Conservation (phyloP, 305 asterid species). For the Nicotiana rustica region DNA sequence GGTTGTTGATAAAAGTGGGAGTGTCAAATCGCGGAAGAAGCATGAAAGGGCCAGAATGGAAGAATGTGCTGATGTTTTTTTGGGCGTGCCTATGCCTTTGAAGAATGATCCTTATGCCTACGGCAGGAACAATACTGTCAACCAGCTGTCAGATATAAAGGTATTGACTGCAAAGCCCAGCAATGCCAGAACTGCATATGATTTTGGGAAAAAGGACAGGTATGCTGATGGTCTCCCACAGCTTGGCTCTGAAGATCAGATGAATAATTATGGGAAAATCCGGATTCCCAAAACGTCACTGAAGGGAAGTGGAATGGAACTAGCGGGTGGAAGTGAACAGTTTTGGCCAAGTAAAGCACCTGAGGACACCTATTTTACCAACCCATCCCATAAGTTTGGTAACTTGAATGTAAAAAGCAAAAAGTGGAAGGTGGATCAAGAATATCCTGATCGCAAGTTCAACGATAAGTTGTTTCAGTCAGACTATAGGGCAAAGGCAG, state of each 20-base stretch:
- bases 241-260: conserved; percentile 62
- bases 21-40: conserved; percentile 63
- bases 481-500: conserved; percentile 54
- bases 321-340: conserved; percentile 60
- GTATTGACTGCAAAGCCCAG: conserved; percentile 76
- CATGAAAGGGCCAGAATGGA: conserved; percentile 58
- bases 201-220: conserved; percentile 60
- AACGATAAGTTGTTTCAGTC: conserved; percentile 58
- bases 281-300: conserved; percentile 59
- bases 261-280: conserved; percentile 68
- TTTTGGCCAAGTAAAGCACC: conserved; percentile 58
- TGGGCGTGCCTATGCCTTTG: conserved; percentile 54
- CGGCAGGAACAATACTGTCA: conserved; percentile 75
- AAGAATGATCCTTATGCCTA: conserved; percentile 59
- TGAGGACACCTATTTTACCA: conserved; percentile 60
- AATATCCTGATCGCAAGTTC: conserved; percentile 60
- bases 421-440: conserved; percentile 69
- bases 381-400: conserved; percentile 52
- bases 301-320: conserved; percentile 67
- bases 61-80: conserved; percentile 56
- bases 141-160: conserved; percentile 83
- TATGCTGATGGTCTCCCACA: conserved; percentile 60
- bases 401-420: conserved; percentile 61
- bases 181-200: conserved; percentile 57
- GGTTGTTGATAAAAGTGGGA: conserved; percentile 46